These are phyloP conservation scores for Penicillium paxilli DNA, from an alignment of 495 filamentous ascomycete species.

Conservation along the genomic window DNA sequence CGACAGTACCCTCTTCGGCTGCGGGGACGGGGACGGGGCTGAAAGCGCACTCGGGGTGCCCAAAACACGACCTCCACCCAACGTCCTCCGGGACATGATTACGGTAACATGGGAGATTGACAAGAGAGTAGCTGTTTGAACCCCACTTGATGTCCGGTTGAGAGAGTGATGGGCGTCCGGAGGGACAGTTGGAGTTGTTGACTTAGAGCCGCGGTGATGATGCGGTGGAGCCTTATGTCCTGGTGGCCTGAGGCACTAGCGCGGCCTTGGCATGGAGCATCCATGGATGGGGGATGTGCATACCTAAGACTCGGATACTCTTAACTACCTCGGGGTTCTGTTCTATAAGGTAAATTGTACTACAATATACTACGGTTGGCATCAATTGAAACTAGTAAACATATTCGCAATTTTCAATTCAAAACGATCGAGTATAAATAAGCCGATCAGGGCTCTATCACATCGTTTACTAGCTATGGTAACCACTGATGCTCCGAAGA, in stretches of 20 bases:
- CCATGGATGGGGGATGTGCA: no score
- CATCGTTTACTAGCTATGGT: no score
- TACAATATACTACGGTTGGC: no score
- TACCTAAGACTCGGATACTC: no score
- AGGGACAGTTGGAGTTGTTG: conserved; percentile 9
- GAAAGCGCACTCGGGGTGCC: conserved; percentile 78
- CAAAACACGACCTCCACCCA: conserved; percentile 86
- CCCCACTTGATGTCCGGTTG: conserved; percentile 21
- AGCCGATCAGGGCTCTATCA: no score
- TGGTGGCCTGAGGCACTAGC: conserved; percentile 20
- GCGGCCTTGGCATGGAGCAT: not conserved
- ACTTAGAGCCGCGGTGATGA: conserved; percentile 22
- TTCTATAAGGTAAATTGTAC: no score
- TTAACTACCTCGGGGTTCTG: no score
- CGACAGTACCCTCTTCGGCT: conserved; percentile 55
- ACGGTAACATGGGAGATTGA: conserved; percentile 42
- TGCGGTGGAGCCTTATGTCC: conserved; percentile 27
- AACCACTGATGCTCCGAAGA: no score
- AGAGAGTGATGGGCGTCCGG: conserved; percentile 12
- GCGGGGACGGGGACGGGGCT: conserved; percentile 53
- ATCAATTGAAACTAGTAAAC: no score
- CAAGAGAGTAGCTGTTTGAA: conserved; percentile 16
- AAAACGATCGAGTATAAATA: no score
- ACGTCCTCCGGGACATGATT: conserved; percentile 77
- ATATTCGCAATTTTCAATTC: no score